Conservation (phyloP, 2,329 filamentous ascomycete species). For the Cucurbitaria berberidis region DNA sequence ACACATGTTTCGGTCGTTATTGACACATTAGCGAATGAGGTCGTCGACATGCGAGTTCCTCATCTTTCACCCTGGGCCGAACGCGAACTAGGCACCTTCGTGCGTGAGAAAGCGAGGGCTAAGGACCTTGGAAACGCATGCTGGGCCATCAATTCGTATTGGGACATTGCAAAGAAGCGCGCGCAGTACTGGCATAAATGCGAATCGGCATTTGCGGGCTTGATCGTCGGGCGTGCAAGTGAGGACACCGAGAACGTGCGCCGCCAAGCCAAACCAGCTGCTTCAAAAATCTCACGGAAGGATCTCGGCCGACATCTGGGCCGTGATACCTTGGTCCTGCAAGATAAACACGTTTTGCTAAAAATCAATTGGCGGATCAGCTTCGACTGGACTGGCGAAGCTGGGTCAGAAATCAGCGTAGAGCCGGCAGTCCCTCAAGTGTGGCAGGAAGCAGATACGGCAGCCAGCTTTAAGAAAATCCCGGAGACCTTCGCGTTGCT, state of each 20-base stretch:
- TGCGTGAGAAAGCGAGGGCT: conserved; percentile 50
- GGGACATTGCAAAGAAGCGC: conserved; percentile 64
- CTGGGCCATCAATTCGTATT: conserved; percentile 74
- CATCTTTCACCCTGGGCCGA: conserved; percentile 65
- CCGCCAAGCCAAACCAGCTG: conserved; percentile 17
- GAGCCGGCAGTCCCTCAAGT: conserved; percentile 64
- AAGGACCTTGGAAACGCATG: conserved; percentile 65
- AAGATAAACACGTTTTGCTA: conserved; percentile 51
- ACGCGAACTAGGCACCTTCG: conserved; percentile 63
- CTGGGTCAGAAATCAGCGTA: conserved; percentile 63
- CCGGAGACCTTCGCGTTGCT: conserved; percentile 67
- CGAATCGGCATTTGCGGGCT: conserved; percentile 54
- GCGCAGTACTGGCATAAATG: conserved; percentile 68
- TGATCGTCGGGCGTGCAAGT: conserved; percentile 23
- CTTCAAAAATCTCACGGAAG: conserved; percentile 39
- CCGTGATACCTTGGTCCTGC: conserved; percentile 35
- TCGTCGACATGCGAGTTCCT: conserved; percentile 61
- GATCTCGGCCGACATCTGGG: conserved; percentile 59
- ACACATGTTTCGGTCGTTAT: conserved; percentile 66
- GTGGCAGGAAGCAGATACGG: conserved; percentile 68
- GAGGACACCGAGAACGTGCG: conserved; percentile 26
- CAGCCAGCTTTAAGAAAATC: conserved; percentile 63
- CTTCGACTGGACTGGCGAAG: conserved; percentile 78
- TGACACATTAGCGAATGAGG: conserved; percentile 48
- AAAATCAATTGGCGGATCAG: conserved; percentile 67